These are phyloP conservation scores for Aspergillus heteromorphus DNA, from an alignment of 495 filamentous ascomycete genomes.

Conservation along the genomic window DNA sequence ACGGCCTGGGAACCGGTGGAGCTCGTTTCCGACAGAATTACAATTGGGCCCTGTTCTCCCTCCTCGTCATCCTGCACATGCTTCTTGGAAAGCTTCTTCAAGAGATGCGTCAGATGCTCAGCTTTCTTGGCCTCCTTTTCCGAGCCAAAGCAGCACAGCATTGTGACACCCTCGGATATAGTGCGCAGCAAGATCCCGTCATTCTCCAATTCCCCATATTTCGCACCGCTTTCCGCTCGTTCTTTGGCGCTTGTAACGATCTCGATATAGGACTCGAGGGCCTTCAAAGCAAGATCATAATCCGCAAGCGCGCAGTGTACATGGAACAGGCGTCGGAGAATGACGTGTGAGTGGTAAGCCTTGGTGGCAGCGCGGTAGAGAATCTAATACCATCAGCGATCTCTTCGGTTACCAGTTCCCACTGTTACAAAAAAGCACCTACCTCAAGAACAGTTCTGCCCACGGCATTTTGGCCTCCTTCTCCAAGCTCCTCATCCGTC, in stretches of 20 bases:
- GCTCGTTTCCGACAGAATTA: constrained; percentile 16
- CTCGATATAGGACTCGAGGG: constrained; percentile 85
- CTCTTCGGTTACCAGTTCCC: no score
- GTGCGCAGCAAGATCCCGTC: constrained; percentile 71
- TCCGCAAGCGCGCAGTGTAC: constrained; percentile 82
- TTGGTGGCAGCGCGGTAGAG: constrained; percentile 84
- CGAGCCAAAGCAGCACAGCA: constrained; percentile 77
- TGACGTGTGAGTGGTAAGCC: constrained; percentile 86
- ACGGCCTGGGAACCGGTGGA: constrained; percentile 32
- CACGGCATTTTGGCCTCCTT: constrained; percentile 67
- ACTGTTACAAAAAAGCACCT: constrained; percentile 20
- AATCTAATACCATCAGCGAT: constrained; percentile 41
- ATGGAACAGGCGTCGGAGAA: constrained; percentile 82
- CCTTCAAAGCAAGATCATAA: constrained; percentile 78
- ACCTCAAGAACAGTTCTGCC: constrained; percentile 68
- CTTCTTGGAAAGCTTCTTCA: constrained; percentile 61
- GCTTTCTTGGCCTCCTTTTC: constrained; percentile 72
- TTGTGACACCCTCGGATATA: constrained; percentile 66
- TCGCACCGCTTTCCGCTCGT: constrained; percentile 69
- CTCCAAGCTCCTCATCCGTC: constrained; percentile 69
- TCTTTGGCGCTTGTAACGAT: constrained; percentile 77
- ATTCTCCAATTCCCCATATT: constrained; percentile 71
- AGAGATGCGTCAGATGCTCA: constrained; percentile 54
- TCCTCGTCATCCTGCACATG: constrained; percentile 31
- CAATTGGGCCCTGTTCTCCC: constrained; percentile 22